Evolutionary conservation across 257 asterid species (phyloP).

Genomic region (Thymus quinquecostatus): DNA sequence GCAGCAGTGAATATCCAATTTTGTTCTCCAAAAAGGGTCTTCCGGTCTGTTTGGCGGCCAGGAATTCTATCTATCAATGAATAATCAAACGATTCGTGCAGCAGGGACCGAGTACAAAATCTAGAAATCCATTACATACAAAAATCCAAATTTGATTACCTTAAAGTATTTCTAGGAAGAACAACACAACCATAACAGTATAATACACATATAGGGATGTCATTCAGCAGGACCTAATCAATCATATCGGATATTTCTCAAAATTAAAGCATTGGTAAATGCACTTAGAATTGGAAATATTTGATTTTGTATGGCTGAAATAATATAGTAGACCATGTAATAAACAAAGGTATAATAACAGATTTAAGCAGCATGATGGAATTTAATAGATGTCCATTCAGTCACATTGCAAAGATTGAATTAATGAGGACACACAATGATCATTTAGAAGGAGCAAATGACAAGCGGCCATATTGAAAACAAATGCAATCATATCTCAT

Average conservation of each 20-base stretch:
- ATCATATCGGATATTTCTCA: not conserved
- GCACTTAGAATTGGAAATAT: conserved; percentile 9
- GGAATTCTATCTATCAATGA: conserved; percentile 94
- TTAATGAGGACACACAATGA: conserved; percentile 4
- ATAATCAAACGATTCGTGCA: conserved; percentile 81
- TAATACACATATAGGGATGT: not conserved
- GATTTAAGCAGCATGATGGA: not conserved
- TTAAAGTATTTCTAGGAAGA: conserved; percentile 13
- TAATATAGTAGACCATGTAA: not conserved
- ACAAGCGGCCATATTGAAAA: conserved; percentile 16
- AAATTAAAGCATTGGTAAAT: conserved; percentile 20
- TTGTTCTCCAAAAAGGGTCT: conserved; percentile 97
- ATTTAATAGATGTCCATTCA: conserved; percentile 3
- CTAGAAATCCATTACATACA: conserved; percentile 42
- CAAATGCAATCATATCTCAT: conserved; percentile 8
- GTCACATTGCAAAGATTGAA: not conserved
- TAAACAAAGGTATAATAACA: not conserved
- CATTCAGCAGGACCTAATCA: conserved; percentile 11
- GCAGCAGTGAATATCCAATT: conserved; percentile 99
- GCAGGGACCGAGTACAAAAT: conserved; percentile 89
- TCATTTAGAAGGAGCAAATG: conserved; percentile 4
- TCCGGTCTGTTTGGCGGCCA: conserved; percentile 99
- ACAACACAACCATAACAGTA: not conserved
- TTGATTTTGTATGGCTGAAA: conserved; percentile 5
- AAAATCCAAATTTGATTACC: conserved; percentile 16